Percentiles rank a stretch among this genome's conserved stretches.
Conservation (phyloP, 768 basidiomycete species). For the Pleurotus eryngii region DNA sequence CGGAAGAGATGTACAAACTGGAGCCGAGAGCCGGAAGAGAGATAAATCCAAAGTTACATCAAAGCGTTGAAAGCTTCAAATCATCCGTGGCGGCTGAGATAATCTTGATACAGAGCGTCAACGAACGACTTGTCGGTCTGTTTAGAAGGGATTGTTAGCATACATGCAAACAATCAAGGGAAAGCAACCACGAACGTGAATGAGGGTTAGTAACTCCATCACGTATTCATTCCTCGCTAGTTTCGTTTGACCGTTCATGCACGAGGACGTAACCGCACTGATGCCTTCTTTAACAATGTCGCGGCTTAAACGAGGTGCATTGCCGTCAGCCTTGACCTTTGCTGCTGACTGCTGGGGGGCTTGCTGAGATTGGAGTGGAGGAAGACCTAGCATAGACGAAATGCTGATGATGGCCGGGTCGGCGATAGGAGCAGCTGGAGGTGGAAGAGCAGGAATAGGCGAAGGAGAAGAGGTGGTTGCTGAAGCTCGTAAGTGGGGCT, state of each 20-base stretch:
- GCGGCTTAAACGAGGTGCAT: slow-evolving; percentile 13
- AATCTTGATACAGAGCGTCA: slow-evolving; percentile 57
- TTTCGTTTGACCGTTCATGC: slow-evolving; percentile 1
- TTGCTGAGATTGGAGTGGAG: not conserved
- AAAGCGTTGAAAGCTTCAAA: not conserved
- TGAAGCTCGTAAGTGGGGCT: not conserved
- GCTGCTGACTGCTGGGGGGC: not conserved
- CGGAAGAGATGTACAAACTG: too few species aligned
- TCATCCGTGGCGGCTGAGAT: slow-evolving; percentile 16
- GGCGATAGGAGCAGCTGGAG: not conserved
- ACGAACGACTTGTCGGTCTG: slow-evolving; percentile 69
- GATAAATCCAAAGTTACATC: not conserved
- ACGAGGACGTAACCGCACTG: slow-evolving; percentile 14
- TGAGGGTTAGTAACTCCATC: slow-evolving; percentile 53
- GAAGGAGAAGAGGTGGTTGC: slow-evolving; percentile 7
- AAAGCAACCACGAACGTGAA: slow-evolving; percentile 45
- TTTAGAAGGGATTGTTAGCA: slow-evolving; percentile 6
- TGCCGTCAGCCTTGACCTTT: not conserved
- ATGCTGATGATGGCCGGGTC: slow-evolving; percentile 1
- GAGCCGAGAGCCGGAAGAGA: too few species aligned
- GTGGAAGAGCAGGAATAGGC: slow-evolving; percentile 2
- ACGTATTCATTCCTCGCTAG: slow-evolving; percentile 57
- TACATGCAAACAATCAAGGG: not conserved
- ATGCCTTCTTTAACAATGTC: slow-evolving; percentile 28
- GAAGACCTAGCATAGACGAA: not conserved